Conservation (phyloP, 768 basidiomycete genomes). For the Gymnopilus junonius region DNA sequence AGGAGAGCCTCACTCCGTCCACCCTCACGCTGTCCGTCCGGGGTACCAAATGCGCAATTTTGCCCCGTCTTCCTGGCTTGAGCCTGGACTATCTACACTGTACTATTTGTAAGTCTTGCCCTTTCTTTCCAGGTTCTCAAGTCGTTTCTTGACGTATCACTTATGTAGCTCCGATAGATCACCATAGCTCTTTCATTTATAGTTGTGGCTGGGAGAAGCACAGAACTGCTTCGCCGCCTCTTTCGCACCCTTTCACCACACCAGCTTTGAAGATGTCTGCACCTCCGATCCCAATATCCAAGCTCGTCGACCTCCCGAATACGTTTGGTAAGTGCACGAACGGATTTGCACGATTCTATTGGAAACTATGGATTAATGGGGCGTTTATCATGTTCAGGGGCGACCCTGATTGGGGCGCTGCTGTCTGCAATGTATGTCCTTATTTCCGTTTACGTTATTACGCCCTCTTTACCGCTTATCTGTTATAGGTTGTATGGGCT, state of each 20-base stretch:
- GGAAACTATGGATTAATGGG: neutral
- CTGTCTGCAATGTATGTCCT: slow-evolving; percentile 34
- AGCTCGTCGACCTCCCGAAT: slow-evolving; percentile 13
- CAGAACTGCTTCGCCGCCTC: neutral
- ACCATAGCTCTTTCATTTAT: neutral
- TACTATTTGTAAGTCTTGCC: neutral
- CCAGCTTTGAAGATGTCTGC: neutral
- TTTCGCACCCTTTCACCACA: neutral
- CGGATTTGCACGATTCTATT: neutral
- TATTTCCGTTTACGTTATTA: neutral
- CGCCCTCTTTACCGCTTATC: slow-evolving; percentile 6
- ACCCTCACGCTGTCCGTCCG: slow-evolving; percentile 3
- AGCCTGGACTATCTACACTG: neutral
- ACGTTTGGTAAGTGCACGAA: slow-evolving; percentile 9
- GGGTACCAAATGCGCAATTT: neutral
- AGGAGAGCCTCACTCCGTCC: neutral
- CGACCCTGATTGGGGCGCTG: slow-evolving; percentile 35
- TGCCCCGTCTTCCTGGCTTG: neutral
- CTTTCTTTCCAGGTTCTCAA: neutral
- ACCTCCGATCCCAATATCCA: slow-evolving; percentile 4
- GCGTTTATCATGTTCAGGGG: slow-evolving; percentile 12
- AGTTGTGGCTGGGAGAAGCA: neutral
- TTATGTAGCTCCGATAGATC: neutral
- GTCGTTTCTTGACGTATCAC: neutral
- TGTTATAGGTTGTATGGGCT: slow-evolving; percentile 35